Conservation (phyloP, 1,284 basidiomycete species). For the Hypsizygus ulmarius region DNA sequence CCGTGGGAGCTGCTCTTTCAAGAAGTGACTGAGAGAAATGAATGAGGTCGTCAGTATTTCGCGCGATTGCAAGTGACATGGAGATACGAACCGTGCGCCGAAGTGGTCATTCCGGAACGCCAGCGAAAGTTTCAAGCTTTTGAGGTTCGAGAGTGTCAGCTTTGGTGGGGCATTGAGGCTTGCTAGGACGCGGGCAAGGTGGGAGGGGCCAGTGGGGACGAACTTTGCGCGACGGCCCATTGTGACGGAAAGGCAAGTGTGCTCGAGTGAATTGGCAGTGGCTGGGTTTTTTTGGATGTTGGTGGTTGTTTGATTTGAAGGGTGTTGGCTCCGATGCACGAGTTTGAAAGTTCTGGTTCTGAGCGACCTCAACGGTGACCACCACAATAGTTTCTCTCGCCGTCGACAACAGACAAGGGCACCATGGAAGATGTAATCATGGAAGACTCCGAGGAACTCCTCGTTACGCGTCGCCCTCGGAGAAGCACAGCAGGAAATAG, state of each 20-base stretch:
- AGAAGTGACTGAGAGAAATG: constrained; percentile 55
- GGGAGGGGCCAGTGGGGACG: constrained; percentile 47
- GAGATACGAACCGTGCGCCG: constrained; percentile 52
- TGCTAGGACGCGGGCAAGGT: constrained; percentile 52
- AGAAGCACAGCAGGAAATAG: constrained; percentile 75
- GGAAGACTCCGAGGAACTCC: constrained; percentile 39
- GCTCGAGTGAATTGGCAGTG: neutral
- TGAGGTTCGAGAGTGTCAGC: constrained; percentile 52
- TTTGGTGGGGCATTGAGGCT: constrained; percentile 53
- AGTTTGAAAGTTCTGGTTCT: too few relatives aligned
- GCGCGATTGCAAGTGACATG: neutral
- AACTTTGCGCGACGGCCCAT: constrained; percentile 45
- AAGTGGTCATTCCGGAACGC: constrained; percentile 70
- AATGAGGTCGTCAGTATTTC: neutral
- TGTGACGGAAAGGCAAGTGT: neutral
- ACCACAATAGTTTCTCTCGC: neutral
- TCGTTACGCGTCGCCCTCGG: constrained; percentile 57
- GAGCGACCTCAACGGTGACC: too few relatives aligned
- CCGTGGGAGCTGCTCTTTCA: constrained; percentile 69
- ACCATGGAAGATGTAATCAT: constrained; percentile 19
- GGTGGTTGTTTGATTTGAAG: constrained; percentile 7
- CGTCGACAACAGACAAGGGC: neutral
- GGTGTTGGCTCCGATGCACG: neutral
- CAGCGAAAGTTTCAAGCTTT: constrained; percentile 52
- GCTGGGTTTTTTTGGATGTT: constrained; percentile 13